These are phyloP conservation scores for Hordeum pubiflorum DNA, from an alignment of 202 grass and related monocot species.

Conservation along the genomic window DNA sequence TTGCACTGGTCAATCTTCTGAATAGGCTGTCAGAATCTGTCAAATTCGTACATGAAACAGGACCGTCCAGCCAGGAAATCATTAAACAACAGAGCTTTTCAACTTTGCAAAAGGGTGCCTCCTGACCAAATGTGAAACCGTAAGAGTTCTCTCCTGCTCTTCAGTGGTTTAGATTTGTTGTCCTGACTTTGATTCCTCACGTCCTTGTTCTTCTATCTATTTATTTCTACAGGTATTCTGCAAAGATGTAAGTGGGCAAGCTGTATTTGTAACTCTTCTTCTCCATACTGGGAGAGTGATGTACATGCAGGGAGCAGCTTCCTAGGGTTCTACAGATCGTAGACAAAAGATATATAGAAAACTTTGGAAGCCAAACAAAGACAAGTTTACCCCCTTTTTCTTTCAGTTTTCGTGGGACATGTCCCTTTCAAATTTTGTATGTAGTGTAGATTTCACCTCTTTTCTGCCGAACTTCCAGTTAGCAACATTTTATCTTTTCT, in stretches of 20 bases:
- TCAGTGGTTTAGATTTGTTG: neutral
- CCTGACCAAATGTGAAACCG: constrained; percentile 23
- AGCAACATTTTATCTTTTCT: neutral
- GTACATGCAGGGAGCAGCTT: constrained; percentile 25
- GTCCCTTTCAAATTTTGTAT: neutral
- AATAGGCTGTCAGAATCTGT: constrained; percentile 96
- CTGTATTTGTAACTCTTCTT: constrained; percentile 8
- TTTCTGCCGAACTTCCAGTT: neutral
- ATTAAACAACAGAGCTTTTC: constrained; percentile 41
- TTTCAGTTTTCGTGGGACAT: neutral
- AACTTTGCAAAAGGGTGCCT: constrained; percentile 26
- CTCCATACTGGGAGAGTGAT: constrained; percentile 7
- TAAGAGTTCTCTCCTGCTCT: constrained; percentile 6
- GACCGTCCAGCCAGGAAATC: constrained; percentile 48
- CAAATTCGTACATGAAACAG: constrained; percentile 87
- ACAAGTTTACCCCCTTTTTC: neutral
- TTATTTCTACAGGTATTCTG: constrained; percentile 11
- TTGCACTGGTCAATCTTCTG: constrained; percentile 82
- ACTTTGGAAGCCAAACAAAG: constrained; percentile 13
- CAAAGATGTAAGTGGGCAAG: neutral
- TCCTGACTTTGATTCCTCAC: neutral
- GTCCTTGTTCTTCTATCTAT: neutral
- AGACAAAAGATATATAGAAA: constrained; percentile 17
- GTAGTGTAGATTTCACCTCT: neutral
- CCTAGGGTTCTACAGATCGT: constrained; percentile 17